Percentiles rank a stretch among this genome's conserved stretches.
Conservation (phyloP, 768 basidiomycete species). For the Russula earlei region DNA sequence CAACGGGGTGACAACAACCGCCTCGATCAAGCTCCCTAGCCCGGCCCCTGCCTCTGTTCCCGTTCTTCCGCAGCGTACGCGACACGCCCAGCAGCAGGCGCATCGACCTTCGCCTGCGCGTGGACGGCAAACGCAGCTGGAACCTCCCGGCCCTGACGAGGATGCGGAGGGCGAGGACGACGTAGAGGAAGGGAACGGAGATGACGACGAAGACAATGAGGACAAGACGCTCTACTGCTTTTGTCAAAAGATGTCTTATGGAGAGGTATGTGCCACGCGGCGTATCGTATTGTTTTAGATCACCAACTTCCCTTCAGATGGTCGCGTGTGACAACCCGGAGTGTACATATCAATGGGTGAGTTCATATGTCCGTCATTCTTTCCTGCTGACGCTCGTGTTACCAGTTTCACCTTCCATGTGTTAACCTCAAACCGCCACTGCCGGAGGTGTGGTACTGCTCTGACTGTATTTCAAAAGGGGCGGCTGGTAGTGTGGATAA, state of each 20-base stretch:
- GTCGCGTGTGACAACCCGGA: slow-evolving; percentile 20
- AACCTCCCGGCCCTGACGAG: slow-evolving; percentile 23
- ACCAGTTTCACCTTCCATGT: slow-evolving; percentile 56
- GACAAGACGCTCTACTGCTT: slow-evolving; percentile 54
- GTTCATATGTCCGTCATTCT: background rate
- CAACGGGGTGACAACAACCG: slow-evolving; percentile 20
- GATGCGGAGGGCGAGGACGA: slow-evolving; percentile 31
- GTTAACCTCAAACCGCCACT: slow-evolving; percentile 47
- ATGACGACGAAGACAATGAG: slow-evolving; percentile 42
- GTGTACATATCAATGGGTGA: slow-evolving; percentile 18
- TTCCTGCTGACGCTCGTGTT: background rate
- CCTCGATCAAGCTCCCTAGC: slow-evolving; percentile 29
- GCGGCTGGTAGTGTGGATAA: slow-evolving; percentile 9
- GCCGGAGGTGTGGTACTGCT: slow-evolving; percentile 51
- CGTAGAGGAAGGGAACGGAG: slow-evolving; percentile 31
- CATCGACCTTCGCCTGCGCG: slow-evolving; percentile 17
- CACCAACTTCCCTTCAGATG: slow-evolving; percentile 9
- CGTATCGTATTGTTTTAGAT: background rate
- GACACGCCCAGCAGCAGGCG: slow-evolving; percentile 25
- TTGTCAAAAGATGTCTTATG: slow-evolving; percentile 54
- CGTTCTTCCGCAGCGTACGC: slow-evolving; percentile 22
- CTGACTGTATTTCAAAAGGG: slow-evolving; percentile 33
- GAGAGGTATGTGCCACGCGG: slow-evolving; percentile 33
- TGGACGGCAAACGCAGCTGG: slow-evolving; percentile 2
- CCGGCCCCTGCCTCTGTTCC: slow-evolving; percentile 25